Conservation (phyloP, 2,329 filamentous ascomycete species). For the Aspergillus japonicus region DNA sequence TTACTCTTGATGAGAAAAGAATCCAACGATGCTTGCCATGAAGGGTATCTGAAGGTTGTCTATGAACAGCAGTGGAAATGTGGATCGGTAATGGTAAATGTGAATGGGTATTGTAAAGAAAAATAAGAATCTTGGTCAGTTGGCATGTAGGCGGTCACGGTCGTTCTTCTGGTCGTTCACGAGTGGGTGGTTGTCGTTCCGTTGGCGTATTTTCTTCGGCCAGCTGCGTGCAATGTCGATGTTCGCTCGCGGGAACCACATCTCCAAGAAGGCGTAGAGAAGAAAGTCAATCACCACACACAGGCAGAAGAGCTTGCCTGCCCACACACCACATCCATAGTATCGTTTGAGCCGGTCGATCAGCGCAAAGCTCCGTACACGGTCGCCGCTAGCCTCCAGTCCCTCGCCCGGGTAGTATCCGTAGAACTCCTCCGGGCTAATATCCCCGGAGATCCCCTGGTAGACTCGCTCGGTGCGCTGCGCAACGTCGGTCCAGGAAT, state of each 20-base stretch:
- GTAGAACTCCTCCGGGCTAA: slow-evolving; percentile 84
- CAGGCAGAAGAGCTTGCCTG: slow-evolving; percentile 92
- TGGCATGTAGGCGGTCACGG: slow-evolving; percentile 3
- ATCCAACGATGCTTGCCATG: not conserved
- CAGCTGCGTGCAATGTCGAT: slow-evolving; percentile 91
- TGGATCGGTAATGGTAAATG: not conserved
- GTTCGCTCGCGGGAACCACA: slow-evolving; percentile 76
- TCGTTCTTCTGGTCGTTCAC: slow-evolving; percentile 3
- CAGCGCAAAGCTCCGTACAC: slow-evolving; percentile 81
- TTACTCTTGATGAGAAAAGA: not conserved
- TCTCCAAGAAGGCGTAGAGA: slow-evolving; percentile 82
- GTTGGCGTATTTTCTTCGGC: slow-evolving; percentile 66
- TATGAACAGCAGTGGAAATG: too few species aligned
- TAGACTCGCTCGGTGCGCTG: slow-evolving; percentile 93
- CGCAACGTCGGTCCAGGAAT: slow-evolving; percentile 96
- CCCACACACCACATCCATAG: slow-evolving; percentile 98
- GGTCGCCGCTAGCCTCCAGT: slow-evolving; percentile 69
- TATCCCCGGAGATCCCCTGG: slow-evolving; percentile 83
- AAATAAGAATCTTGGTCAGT: not conserved
- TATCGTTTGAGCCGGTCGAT: slow-evolving; percentile 95
- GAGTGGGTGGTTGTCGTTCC: slow-evolving; percentile 11
- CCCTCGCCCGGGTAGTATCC: slow-evolving; percentile 69
- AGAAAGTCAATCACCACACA: slow-evolving; percentile 94
- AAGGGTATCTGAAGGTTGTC: not conserved
- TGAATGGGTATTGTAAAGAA: not conserved